Conservation (phyloP, 768 basidiomycete species). For the Leccinellum rugosiceps region DNA sequence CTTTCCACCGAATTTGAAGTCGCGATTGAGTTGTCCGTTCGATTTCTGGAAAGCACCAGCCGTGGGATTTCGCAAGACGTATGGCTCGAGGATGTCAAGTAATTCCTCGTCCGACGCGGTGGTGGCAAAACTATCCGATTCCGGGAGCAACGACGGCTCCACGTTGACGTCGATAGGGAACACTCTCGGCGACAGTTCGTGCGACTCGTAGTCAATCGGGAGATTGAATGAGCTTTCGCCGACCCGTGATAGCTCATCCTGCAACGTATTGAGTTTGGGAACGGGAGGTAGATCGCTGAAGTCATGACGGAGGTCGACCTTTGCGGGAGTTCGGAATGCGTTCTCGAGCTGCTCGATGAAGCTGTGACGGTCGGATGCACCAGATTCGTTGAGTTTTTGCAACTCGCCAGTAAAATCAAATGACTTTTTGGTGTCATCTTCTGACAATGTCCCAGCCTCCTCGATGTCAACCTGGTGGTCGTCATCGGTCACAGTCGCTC, state of each 20-base stretch:
- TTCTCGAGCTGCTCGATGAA: slow-evolving; percentile 82
- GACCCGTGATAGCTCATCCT: slow-evolving; percentile 24
- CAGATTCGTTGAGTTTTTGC: slow-evolving; percentile 63
- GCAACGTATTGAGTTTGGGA: slow-evolving; percentile 44
- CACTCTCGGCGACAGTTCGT: slow-evolving; percentile 10
- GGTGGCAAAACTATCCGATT: slow-evolving; percentile 32
- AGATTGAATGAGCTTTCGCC: slow-evolving; percentile 23
- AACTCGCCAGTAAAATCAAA: slow-evolving; percentile 86
- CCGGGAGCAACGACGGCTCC: slow-evolving; percentile 39
- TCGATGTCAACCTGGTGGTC: slow-evolving; percentile 40
- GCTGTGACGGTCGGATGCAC: slow-evolving; percentile 63
- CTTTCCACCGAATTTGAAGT: slow-evolving; percentile 73
- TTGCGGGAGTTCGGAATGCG: slow-evolving; percentile 75
- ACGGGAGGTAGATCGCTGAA: slow-evolving; percentile 50
- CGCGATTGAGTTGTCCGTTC: slow-evolving; percentile 63
- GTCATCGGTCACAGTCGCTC: slow-evolving; percentile 44
- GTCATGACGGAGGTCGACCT: slow-evolving; percentile 54
- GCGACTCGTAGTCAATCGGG: slow-evolving; percentile 16
- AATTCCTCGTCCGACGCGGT: slow-evolving; percentile 35
- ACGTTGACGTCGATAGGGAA: slow-evolving; percentile 26
- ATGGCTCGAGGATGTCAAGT: slow-evolving; percentile 10
- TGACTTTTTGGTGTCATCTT: slow-evolving; percentile 71
- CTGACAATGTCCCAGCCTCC: slow-evolving; percentile 42
- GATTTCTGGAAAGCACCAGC: slow-evolving; percentile 47
- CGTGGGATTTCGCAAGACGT: slow-evolving; percentile 19